These are phyloP conservation scores for Ceratobasidium papillatum DNA, from an alignment of 1,284 basidiomycete genomes.

Conservation along the genomic window DNA sequence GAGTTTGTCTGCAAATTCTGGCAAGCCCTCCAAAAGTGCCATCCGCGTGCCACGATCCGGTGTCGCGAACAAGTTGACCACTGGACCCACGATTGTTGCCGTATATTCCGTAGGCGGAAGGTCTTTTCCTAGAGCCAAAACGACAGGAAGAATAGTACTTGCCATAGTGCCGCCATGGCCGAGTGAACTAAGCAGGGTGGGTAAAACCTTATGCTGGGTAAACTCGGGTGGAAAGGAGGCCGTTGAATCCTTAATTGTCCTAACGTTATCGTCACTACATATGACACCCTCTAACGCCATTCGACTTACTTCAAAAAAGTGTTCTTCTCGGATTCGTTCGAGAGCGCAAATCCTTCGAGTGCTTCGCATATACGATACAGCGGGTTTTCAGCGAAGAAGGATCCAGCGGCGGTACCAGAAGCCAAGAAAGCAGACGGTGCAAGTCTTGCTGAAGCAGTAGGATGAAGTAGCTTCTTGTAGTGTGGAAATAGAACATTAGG, in stretches of 20 bases:
- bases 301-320: conserved; percentile 70
- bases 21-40: conserved; percentile 87
- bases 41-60: conserved; percentile 94
- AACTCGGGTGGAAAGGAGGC: conserved; percentile 88
- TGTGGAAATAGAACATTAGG: conserved; percentile 79
- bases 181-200: conserved; percentile 83
- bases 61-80: conserved; percentile 84
- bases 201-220: conserved; percentile 84
- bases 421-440: conserved; percentile 81
- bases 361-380: conserved; percentile 87
- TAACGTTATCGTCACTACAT: conserved; percentile 48
- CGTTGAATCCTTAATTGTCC: conserved; percentile 81
- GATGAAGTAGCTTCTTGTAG: conserved; percentile 89
- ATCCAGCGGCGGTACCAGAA: conserved; percentile 74
- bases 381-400: conserved; percentile 87
- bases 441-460: conserved; percentile 82
- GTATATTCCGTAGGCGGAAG: conserved; percentile 77
- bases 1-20: conserved; percentile 86
- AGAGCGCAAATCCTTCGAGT: conserved; percentile 87
- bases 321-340: conserved; percentile 83
- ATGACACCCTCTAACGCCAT: not conserved
- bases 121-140: conserved; percentile 80
- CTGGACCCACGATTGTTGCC: conserved; percentile 73
- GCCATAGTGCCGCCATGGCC: conserved; percentile 87
- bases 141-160: conserved; percentile 80